Conservation (phyloP, 768 basidiomycete species). For the Termitomyces sp. region DNA sequence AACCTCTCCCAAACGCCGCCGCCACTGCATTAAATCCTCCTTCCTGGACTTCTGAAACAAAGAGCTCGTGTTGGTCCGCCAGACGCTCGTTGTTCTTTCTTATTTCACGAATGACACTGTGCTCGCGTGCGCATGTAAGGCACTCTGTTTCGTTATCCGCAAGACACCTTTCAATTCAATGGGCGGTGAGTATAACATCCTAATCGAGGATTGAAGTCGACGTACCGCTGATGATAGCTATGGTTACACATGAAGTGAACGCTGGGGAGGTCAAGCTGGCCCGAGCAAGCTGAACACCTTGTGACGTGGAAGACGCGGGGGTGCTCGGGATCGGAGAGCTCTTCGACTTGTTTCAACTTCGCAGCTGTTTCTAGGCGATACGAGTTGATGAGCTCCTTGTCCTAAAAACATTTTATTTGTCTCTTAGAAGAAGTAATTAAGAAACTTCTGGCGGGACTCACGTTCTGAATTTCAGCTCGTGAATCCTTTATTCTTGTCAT, state of each 20-base stretch:
- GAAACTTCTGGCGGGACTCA: constrained; percentile 34
- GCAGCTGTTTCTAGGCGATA: constrained; percentile 82
- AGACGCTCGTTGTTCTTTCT: constrained; percentile 80
- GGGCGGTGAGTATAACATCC: background rate
- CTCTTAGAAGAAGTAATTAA: constrained; percentile 3
- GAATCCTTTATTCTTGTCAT: constrained; percentile 73
- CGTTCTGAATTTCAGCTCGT: constrained; percentile 74
- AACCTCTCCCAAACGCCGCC: constrained; percentile 63
- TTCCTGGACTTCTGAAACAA: constrained; percentile 70
- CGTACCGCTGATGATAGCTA: constrained; percentile 91
- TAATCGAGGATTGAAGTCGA: background rate
- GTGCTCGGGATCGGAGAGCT: constrained; percentile 72
- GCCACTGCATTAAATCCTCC: constrained; percentile 74
- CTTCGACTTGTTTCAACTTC: constrained; percentile 78
- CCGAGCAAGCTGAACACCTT: constrained; percentile 85
- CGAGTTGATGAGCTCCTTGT: constrained; percentile 81
- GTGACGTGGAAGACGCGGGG: constrained; percentile 94
- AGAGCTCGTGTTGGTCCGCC: constrained; percentile 79
- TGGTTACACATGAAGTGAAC: constrained; percentile 99
- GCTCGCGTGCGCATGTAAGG: constrained; percentile 82
- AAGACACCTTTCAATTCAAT: constrained; percentile 69
- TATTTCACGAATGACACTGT: constrained; percentile 88
- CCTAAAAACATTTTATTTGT: constrained; percentile 47
- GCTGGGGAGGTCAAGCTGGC: constrained; percentile 87
- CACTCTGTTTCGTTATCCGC: constrained; percentile 88